Evolutionary conservation across 2,329 filamentous ascomycete genomes (phyloP).

Genomic region (Penicillium verrucosum): DNA sequence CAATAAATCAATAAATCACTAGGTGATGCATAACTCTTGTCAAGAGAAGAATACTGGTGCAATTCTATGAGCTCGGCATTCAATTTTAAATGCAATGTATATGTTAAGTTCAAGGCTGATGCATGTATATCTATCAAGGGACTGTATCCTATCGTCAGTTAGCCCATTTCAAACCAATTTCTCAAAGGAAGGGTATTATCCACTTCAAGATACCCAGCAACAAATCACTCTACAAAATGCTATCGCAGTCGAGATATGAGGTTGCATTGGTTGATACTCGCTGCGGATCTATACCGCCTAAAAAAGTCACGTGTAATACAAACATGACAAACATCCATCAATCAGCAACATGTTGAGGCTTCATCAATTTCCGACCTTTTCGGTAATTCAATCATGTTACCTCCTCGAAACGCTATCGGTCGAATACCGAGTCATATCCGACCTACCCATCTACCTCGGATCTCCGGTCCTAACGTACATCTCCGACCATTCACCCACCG

Average conservation of each 20-base stretch:
- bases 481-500: conserved; percentile 58
- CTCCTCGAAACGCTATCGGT: conserved; percentile 33
- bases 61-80: not conserved
- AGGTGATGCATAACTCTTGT: too few species aligned
- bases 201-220: not conserved
- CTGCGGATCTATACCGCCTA: not conserved
- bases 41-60: not conserved
- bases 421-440: conserved; percentile 42
- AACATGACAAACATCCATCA: conserved; percentile 1
- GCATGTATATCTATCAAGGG: not conserved
- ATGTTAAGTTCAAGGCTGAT: not conserved
- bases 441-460: conserved; percentile 37
- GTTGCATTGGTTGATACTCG: not conserved
- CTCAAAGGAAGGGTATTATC: not conserved
- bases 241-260: not conserved
- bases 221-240: not conserved
- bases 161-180: not conserved
- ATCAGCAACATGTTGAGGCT: not conserved
- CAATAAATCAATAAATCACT: not conserved
- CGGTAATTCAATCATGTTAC: conserved; percentile 27
- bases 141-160: not conserved
- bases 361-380: not conserved
- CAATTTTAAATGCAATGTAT: not conserved
- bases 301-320: not conserved
- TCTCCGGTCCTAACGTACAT: conserved; percentile 15